Base-by-base conservation (phyloP, 2,329 filamentous ascomycete genomes). In the Cladophialophora exuberans region DNA sequence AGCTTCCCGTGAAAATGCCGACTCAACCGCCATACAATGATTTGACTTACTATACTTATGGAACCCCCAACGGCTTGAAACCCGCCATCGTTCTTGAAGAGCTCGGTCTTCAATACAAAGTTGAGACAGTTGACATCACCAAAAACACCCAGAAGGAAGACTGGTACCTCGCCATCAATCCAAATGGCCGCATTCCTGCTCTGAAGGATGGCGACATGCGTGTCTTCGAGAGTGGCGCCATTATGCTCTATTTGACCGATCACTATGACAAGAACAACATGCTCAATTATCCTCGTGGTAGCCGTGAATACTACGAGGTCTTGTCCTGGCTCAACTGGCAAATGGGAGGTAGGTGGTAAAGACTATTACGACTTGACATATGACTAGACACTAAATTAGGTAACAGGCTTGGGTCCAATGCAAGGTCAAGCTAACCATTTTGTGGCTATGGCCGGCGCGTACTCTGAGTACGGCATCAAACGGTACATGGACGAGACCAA, bases 161-260 rank as follows among this genome's bases (percentile, higher is more conserved):
- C 1, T 76, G 74, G 73, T 79, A 72, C 62, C 57, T 77, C 39
- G 69, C 73, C 39, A 75, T 77, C 52, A 77, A 77, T 54, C 76
- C 75, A n/a, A 78, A 77, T 60, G 76, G 75, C 33, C 73, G 76
- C 36, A 77, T 78, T 49, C 76, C 75, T 13, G 76, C 74, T 18
- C 67, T 78, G 35, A 65, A 70, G 20, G 76, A 78, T 63, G 66
- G 66, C 33, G 53, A 62, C 1, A 61, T 70, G 64, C 65, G 69
- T 1, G 66, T 78, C 33, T 78, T 78, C 57, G 75, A 79, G 58
- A 73, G 71, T 44, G 74, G 73, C 7, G 68, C 73, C 1, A 73
- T 79, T 39, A 70, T 78, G 68, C 67, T 73, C 18, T 79, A 79
- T 54, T 67, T 79, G 9, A 67, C 63, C 43, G 68, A 74, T 23